Conservation (phyloP, 805 yeast species). For the Kazachstania martiniae region DNA sequence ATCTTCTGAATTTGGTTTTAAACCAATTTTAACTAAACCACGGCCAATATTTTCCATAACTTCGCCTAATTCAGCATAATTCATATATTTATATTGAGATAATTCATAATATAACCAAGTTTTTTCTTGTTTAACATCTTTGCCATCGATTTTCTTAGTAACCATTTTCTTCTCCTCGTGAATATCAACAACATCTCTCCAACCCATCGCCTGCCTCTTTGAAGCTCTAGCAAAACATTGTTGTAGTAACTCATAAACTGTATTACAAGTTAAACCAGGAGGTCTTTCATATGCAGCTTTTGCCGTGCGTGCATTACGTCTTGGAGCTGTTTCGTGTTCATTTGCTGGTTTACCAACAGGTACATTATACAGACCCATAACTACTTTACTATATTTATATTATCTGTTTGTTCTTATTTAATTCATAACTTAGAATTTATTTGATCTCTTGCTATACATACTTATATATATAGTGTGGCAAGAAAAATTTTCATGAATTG, state of each 20-base stretch:
- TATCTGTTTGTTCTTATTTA: not conserved
- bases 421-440: not conserved
- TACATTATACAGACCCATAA: conserved; percentile 30
- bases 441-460: not conserved
- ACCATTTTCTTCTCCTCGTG: conserved; percentile 69
- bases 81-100: conserved; percentile 56
- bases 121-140: conserved; percentile 60
- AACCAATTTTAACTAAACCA: conserved; percentile 67
- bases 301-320: conserved; percentile 43
- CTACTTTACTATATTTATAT: conserved; percentile 1
- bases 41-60: conserved; percentile 49
- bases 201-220: conserved; percentile 50
- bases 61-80: conserved; percentile 45
- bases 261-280: conserved; percentile 46
- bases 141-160: conserved; percentile 69
- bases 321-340: conserved; percentile 74
- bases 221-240: conserved; percentile 54
- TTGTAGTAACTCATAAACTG: conserved; percentile 57
- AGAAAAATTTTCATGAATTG: too few relatives aligned
- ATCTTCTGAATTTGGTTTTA: conserved; percentile 48
- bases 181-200: conserved; percentile 65
- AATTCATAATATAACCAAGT: conserved; percentile 82
- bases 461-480: too few relatives aligned
- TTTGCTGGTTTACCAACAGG: conserved; percentile 58
- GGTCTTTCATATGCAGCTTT: conserved; percentile 51